These are phyloP conservation scores for Sphagnum magellanicum DNA, from an alignment of 228 moss, liverwort and hornwort genomes.

Conservation along the genomic window DNA sequence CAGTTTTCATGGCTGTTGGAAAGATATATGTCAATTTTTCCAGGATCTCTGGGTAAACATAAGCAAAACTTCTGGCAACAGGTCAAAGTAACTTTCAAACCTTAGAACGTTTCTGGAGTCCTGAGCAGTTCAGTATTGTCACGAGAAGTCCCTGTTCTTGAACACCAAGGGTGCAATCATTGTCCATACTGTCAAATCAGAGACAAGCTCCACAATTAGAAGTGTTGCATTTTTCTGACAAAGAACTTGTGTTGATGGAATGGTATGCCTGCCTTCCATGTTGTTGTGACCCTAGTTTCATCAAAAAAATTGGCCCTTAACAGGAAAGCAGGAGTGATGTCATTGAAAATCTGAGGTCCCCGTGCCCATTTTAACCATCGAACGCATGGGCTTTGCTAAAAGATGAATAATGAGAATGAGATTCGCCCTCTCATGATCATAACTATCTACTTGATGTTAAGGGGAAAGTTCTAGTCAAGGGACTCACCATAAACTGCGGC, in stretches of 20 bases:
- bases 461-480: not conserved
- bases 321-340: not conserved
- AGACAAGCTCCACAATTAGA: not conserved
- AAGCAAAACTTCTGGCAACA: too few species aligned
- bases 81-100: too few species aligned
- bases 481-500: constrained; percentile 53
- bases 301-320: not conserved
- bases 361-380: not conserved
- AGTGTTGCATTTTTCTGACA: not conserved
- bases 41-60: too few species aligned
- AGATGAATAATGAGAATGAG: not conserved
- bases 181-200: constrained; percentile 55
- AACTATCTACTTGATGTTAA: not conserved
- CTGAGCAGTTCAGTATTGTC: not conserved
- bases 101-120: too few species aligned
- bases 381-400: not conserved
- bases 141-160: constrained; percentile 36
- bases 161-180: constrained; percentile 69
- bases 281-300: not conserved
- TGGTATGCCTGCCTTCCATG: not conserved
- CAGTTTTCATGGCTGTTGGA: too few species aligned
- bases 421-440: not conserved
- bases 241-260: not conserved
- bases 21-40: too few species aligned
- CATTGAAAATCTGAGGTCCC: not conserved